Percentiles rank a stretch among this genome's conserved stretches.
These are phyloP conservation scores for Pichia heedii DNA, from an alignment of 805 yeast genomes.

Conservation along the genomic window DNA sequence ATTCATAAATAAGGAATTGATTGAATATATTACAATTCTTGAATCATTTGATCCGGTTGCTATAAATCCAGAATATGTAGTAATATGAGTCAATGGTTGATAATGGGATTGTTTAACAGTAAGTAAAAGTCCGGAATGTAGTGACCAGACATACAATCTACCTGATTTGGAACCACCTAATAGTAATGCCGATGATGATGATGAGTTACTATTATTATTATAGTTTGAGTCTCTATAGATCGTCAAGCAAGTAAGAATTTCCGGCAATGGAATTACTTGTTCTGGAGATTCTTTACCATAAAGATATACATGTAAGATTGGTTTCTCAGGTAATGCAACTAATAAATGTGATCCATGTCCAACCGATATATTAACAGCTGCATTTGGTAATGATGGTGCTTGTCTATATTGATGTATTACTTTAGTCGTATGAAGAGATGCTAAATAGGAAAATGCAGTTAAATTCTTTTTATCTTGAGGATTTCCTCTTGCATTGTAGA, in stretches of 20 bases:
- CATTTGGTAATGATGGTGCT: constrained; percentile 38
- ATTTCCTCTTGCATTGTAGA: constrained; percentile 38
- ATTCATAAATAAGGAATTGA: constrained; percentile 29
- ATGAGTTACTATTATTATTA: not conserved
- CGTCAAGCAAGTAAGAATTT: constrained; percentile 52
- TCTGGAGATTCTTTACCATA: constrained; percentile 65
- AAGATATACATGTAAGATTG: constrained; percentile 64
- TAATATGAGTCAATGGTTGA: constrained; percentile 56
- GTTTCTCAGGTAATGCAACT: constrained; percentile 60
- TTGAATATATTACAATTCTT: constrained; percentile 53
- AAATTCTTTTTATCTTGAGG: constrained; percentile 30
- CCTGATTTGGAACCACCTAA: constrained; percentile 75
- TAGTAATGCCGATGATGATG: constrained; percentile 45
- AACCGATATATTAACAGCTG: constrained; percentile 38
- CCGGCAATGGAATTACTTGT: constrained; percentile 80
- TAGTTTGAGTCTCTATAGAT: constrained; percentile 13
- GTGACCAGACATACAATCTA: constrained; percentile 75
- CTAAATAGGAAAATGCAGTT: constrained; percentile 29
- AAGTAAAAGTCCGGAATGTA: constrained; percentile 64
- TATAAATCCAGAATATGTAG: constrained; percentile 55
- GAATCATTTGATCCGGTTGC: constrained; percentile 79
- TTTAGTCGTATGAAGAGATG: constrained; percentile 40
- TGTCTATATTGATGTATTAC: constrained; percentile 43
- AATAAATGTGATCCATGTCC: constrained; percentile 45
- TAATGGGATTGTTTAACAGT: constrained; percentile 77